These are phyloP conservation scores for Ceratocystis lukuohia DNA, from an alignment of 2,329 filamentous ascomycete species.

Conservation along the genomic window DNA sequence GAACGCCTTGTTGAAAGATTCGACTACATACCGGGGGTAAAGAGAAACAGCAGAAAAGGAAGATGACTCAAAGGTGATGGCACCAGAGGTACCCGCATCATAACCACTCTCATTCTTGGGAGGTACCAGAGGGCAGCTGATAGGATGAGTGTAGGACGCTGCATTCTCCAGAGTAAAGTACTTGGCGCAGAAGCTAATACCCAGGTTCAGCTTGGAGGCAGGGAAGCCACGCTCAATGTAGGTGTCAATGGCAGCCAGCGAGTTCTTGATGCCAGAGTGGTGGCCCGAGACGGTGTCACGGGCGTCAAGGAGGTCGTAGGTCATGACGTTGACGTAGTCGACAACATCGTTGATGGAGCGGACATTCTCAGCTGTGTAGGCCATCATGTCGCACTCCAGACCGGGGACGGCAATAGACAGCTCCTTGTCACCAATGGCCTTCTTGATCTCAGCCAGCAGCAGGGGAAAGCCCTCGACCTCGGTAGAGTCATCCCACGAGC, in stretches of 20 bases:
- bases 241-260: slow-evolving; percentile 40
- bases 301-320: slow-evolving; percentile 54
- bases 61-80: background rate
- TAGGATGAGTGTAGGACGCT: slow-evolving; percentile 30
- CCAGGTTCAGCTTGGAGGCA: slow-evolving; percentile 43
- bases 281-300: slow-evolving; percentile 44
- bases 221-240: slow-evolving; percentile 32
- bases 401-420: too few relatives aligned
- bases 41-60: background rate
- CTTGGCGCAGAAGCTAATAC: slow-evolving; percentile 53
- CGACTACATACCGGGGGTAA: background rate
- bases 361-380: slow-evolving; percentile 23
- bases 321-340: slow-evolving; percentile 58
- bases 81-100: background rate
- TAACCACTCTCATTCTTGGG: slow-evolving; percentile 31
- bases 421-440: too few relatives aligned
- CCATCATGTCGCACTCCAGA: too few relatives aligned
- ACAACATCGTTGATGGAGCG: slow-evolving; percentile 44
- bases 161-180: slow-evolving; percentile 40
- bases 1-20: too few relatives aligned
- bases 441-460: too few relatives aligned
- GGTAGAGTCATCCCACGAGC: too few relatives aligned
- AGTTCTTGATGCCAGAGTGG: slow-evolving; percentile 46
- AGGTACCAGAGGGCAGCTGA: slow-evolving; percentile 41
- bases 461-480: too few relatives aligned